These are phyloP conservation scores for Anethum foeniculum DNA, from an alignment of 140 eudicot genomes.

Conservation along the genomic window DNA sequence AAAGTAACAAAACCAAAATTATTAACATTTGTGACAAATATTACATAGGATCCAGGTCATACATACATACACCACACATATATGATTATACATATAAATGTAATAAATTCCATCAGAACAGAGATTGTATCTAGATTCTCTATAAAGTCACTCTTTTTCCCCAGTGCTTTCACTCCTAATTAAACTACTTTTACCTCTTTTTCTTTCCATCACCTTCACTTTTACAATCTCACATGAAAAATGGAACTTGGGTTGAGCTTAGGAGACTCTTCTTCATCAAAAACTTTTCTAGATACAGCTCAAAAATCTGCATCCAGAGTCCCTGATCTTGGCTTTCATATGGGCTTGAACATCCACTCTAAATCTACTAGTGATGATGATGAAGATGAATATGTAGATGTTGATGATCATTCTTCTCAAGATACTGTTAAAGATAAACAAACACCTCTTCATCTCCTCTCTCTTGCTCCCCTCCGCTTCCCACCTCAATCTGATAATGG, in stretches of 20 bases:
- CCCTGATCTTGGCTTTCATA: constrained; percentile 38
- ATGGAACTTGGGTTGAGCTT: constrained; percentile 77
- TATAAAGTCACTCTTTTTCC: constrained; percentile 42
- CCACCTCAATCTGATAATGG: constrained; percentile 46
- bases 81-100: not conserved
- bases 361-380: constrained; percentile 3
- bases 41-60: constrained; percentile 5
- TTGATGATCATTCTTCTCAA: constrained; percentile 9
- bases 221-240: constrained; percentile 18
- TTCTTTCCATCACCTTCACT: constrained; percentile 1
- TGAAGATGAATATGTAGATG: constrained; percentile 11
- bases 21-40: not conserved
- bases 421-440: not conserved
- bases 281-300: constrained; percentile 16
- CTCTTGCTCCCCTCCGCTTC: constrained; percentile 58
- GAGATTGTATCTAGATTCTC: constrained; percentile 7
- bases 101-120: not conserved
- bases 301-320: not conserved
- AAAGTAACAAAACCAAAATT: not conserved
- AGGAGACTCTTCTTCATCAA: constrained; percentile 36
- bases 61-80: not conserved
- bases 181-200: constrained; percentile 5
- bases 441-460: constrained; percentile 62
- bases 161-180: constrained; percentile 32
- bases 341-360: constrained; percentile 41